phyloP scores from a whole-genome alignment of 106 monocot species.

The Iris macrosiphon region DNA sequence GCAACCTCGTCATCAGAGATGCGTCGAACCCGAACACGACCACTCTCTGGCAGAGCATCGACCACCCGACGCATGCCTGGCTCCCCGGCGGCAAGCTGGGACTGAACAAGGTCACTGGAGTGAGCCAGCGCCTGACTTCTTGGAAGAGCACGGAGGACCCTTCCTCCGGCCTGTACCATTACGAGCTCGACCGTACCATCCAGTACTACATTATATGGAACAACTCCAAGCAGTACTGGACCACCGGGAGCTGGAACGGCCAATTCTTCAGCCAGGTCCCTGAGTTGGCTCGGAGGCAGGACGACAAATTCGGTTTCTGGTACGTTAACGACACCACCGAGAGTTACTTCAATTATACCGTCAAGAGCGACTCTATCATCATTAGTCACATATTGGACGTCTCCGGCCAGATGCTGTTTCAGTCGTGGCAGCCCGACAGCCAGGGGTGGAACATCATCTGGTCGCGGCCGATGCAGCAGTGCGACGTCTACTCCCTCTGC shows the following conservation, averaged over 20 bases:
- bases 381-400: background rate
- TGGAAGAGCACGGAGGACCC: slow-evolving; percentile 6
- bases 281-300: too few species aligned
- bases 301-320: background rate
- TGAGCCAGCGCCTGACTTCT: background rate
- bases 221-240: slow-evolving; percentile 1
- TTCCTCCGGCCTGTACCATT: background rate
- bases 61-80: slow-evolving; percentile 3
- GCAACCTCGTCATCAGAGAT: slow-evolving; percentile 8
- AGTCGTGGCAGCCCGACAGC: too few species aligned
- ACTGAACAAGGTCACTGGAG: background rate
- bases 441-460: slow-evolving; percentile 20
- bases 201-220: slow-evolving; percentile 5
- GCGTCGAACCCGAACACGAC: background rate
- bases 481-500: slow-evolving; percentile 31
- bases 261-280: background rate
- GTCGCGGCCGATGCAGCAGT: slow-evolving; percentile 28
- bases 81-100: slow-evolving; percentile 7
- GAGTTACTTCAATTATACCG: slow-evolving; percentile 1
- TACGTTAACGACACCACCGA: background rate
- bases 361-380: background rate
- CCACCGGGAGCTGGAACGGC: slow-evolving; percentile 4
- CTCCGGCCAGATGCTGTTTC: slow-evolving; percentile 29
- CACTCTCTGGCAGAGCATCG: slow-evolving; percentile 6
- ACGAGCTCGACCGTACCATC: background rate